A percentile compares a stretch with the other conserved stretches of the same genome.
Evolutionary conservation across 441 rosid genomes (phyloP).

Genomic region (Aleurites moluccanus): DNA sequence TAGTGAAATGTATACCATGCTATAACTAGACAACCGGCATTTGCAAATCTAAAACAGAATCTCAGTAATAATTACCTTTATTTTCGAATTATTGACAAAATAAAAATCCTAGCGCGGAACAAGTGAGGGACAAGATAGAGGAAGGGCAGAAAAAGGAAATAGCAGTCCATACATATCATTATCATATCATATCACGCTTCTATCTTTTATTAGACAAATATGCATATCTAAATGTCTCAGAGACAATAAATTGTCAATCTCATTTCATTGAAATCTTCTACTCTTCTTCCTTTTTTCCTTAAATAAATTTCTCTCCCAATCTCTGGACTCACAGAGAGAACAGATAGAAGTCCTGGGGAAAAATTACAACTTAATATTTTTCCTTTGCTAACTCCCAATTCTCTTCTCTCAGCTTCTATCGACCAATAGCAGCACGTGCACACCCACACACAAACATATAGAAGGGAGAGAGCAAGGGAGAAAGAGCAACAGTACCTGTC

Average conservation of each 20-base stretch:
- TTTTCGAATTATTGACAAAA: too few relatives aligned
- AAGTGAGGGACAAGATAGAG: neutral
- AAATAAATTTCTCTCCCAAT: neutral
- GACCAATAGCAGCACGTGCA: neutral
- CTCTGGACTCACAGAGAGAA: neutral
- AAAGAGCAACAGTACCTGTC: constrained; percentile 53
- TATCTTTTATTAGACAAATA: too few relatives aligned
- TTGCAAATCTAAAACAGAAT: too few relatives aligned
- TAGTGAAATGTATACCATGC: too few relatives aligned
- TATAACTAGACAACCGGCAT: too few relatives aligned
- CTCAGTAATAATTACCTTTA: too few relatives aligned
- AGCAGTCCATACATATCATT: neutral
- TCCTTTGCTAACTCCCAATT: neutral
- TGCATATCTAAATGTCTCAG: neutral
- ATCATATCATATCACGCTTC: neutral
- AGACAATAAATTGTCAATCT: neutral
- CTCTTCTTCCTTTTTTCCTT: too few relatives aligned
- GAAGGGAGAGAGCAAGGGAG: neutral
- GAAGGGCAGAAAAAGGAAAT: neutral
- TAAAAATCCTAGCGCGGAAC: neutral
- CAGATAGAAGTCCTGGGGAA: neutral
- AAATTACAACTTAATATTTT: neutral
- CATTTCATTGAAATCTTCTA: neutral
- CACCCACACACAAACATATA: neutral
- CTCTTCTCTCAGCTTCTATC: neutral